These are phyloP conservation scores for Phaeoacremonium minimum DNA, from an alignment of 2,329 filamentous ascomycete genomes.

Conservation along the genomic window DNA sequence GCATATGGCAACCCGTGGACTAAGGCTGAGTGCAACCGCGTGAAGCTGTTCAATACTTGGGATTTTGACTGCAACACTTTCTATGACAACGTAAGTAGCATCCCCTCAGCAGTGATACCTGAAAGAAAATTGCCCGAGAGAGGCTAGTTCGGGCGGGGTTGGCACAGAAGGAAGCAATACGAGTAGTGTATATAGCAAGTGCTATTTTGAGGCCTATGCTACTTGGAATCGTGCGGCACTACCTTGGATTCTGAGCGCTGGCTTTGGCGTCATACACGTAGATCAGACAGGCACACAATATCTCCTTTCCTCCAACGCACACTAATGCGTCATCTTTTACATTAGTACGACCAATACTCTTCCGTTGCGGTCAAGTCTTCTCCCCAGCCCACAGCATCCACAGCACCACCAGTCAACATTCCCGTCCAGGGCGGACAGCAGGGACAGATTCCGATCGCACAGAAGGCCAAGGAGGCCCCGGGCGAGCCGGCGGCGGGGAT, in stretches of 20 bases:
- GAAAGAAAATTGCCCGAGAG: conserved; percentile 26
- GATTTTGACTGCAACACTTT: conserved; percentile 99
- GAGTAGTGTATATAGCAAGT: too few relatives aligned
- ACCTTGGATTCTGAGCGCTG: too few relatives aligned
- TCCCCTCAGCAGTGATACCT: conserved; percentile 29
- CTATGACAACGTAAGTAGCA: conserved; percentile 70
- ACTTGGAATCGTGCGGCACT: too few relatives aligned
- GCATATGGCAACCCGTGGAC: conserved; percentile 96
- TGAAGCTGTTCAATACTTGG: conserved; percentile 87
- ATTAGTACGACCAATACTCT: conserved; percentile 44
- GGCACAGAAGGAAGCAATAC: too few relatives aligned
- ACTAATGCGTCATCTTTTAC: neutral
- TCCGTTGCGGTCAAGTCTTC: conserved; percentile 10
- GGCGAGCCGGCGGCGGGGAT: conserved; percentile 26
- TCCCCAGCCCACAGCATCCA: conserved; percentile 15
- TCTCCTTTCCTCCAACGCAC: neutral
- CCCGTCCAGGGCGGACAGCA: conserved; percentile 7
- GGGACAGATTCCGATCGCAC: conserved; percentile 12
- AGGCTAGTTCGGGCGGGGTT: too few relatives aligned
- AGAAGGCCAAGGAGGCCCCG: conserved; percentile 13
- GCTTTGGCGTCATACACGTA: too few relatives aligned
- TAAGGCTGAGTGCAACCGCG: conserved; percentile 75
- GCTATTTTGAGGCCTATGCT: too few relatives aligned
- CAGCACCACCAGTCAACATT: conserved; percentile 8
- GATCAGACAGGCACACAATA: neutral